These are phyloP conservation scores for Fusarium sp. DNA, from an alignment of 2,329 filamentous ascomycete genomes.

Conservation along the genomic window DNA sequence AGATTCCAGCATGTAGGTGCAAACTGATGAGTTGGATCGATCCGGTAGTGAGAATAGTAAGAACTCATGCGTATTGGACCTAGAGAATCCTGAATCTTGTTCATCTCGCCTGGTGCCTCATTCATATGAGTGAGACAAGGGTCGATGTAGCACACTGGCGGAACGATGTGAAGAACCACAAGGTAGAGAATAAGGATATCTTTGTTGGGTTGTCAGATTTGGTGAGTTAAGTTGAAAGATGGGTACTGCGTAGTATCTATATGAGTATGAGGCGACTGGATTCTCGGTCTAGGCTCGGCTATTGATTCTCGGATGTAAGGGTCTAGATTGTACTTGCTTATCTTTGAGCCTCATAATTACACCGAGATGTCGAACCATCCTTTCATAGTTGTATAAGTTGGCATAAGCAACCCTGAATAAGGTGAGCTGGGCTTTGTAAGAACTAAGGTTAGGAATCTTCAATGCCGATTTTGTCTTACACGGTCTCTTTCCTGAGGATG, in stretches of 20 bases:
- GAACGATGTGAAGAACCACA: not conserved
- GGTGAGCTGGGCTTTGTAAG: no score
- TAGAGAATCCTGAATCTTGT: not conserved
- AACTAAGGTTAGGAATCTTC: rapidly evolving
- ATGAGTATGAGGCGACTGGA: conserved; percentile 24
- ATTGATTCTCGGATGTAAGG: conserved; percentile 42
- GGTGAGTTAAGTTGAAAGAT: conserved; percentile 7
- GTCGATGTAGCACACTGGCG: not conserved
- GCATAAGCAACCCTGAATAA: no score
- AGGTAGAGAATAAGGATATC: not conserved
- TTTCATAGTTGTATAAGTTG: not conserved
- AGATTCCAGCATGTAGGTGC: not conserved
- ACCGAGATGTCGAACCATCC: not conserved
- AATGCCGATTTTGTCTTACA: not conserved
- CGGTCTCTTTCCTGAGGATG: not conserved
- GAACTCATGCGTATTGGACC: not conserved
- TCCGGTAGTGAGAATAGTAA: not conserved
- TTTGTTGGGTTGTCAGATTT: not conserved
- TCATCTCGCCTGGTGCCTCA: not conserved
- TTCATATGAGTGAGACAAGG: not conserved
- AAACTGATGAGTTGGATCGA: not conserved
- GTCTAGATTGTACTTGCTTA: conserved; percentile 20
- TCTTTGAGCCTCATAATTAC: conserved; percentile 5
- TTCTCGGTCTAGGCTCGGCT: conserved; percentile 44
- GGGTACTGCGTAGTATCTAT: conserved; percentile 10